Base-by-base conservation (phyloP, 495 filamentous ascomycete species). In the Cetradonia linearis region DNA sequence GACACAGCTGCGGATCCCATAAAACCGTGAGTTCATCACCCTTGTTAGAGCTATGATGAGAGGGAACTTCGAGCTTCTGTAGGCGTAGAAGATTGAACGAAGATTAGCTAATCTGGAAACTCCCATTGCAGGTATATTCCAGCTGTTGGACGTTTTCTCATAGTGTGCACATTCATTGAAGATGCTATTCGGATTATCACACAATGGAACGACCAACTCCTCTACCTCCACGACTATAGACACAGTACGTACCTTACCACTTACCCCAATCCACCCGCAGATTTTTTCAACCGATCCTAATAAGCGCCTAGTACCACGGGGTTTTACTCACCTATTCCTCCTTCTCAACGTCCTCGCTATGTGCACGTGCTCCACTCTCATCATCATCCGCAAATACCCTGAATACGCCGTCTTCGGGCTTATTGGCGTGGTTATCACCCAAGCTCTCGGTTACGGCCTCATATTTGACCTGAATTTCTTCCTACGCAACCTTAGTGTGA, bases 401-500 rank as follows among this genome's bases (percentile, higher is more conserved):
- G 91, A 95, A 69, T 89, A 88, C 72, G 93, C 91, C 60, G 94
- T 98, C 58, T 82, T 77, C 55, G 93, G 93, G 63, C 84, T 98
- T 61, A 82, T 96, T 63, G 86, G 75, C 54, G 93, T 98, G 34
- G 93, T 98, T 33, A 72, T 98, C 62, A 89, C 90, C n/a, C 93
- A 98, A 75, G 93, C 92, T 33, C 81, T 98, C 30, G 93, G 93
- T 64, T 98, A 98, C 69, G 93, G 93, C 44, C 83, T 98, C 37
- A 96, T 98, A 75, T 98, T 97, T 74, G 94, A 98, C 73, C 82
- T 96, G 67, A 98, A 98, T 80, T 98, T 98, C 79, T 98, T 98
- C 84, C 87, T 98, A 63, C 92, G 93, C 72, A 98, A 98, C 70
- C 78, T 98, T 62, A 94, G 88, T 63, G 93, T 98, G 66, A 88